Conservation (phyloP, 768 basidiomycete species). For the Dictyophora rubrovolvata region DNA sequence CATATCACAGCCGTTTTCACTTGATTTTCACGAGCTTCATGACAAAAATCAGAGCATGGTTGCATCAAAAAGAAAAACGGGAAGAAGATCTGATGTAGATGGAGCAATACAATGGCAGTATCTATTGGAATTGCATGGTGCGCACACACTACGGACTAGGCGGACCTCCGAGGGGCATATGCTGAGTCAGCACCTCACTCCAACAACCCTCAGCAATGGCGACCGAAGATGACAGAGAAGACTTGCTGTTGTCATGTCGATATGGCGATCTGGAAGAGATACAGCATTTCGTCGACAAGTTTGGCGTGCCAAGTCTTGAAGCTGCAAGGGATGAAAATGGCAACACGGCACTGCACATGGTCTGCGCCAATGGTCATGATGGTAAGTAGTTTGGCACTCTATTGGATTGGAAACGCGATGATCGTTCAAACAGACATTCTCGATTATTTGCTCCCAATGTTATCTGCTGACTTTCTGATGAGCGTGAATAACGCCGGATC, state of each 20-base stretch:
- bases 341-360: constrained; percentile 81
- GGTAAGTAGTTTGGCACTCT: constrained; percentile 37
- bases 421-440: constrained; percentile 48
- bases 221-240: constrained; percentile 34
- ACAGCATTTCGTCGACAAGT: constrained; percentile 49
- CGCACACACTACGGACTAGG: too few species aligned
- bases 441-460: constrained; percentile 59
- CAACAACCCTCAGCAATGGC: neutral
- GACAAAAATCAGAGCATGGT: too few species aligned
- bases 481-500: constrained; percentile 63
- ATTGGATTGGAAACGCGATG: constrained; percentile 6
- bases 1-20: too few species aligned
- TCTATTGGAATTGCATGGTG: too few species aligned
- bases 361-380: constrained; percentile 77
- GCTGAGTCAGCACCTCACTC: too few species aligned
- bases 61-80: too few species aligned
- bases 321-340: constrained; percentile 60
- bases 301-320: constrained; percentile 38
- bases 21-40: too few species aligned
- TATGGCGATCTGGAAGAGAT: constrained; percentile 84
- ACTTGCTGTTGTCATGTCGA: constrained; percentile 72
- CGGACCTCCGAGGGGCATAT: too few species aligned
- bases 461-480: constrained; percentile 41
- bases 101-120: too few species aligned
- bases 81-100: too few species aligned